Evolutionary conservation across 805 yeast genomes (phyloP).

Genomic region (Candida ipomoeae): DNA sequence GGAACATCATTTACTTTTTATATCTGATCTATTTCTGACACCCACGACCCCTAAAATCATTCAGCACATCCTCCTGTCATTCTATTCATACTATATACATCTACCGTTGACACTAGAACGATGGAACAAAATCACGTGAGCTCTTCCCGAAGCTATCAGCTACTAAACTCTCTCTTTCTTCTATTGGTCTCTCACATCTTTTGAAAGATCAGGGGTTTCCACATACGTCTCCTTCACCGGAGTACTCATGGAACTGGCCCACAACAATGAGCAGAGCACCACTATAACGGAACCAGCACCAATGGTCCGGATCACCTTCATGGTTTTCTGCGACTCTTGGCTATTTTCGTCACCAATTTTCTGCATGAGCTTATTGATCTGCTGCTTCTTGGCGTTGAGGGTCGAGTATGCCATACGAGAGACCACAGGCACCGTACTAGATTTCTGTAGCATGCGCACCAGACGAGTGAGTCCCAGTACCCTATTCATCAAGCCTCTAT

Average conservation of each 20-base stretch:
- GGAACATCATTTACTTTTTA: no score
- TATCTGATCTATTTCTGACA: no score
- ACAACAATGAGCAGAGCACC: conserved; percentile 16
- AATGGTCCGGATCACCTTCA: conserved; percentile 20
- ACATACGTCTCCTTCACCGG: conserved; percentile 14
- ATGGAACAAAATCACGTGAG: no score
- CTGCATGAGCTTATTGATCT: conserved; percentile 24
- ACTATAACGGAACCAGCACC: conserved; percentile 17
- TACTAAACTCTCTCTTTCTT: not conserved
- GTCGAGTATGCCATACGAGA: conserved; percentile 3
- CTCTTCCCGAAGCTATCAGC: not conserved
- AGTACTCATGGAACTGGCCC: conserved; percentile 16
- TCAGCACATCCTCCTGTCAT: no score
- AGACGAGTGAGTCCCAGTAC: not conserved
- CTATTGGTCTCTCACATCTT: conserved; percentile 11
- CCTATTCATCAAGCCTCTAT: not conserved
- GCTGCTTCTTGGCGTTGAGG: conserved; percentile 13
- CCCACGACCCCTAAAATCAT: no score
- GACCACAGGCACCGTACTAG: not conserved
- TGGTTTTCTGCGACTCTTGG: conserved; percentile 25
- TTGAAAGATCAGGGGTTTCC: conserved; percentile 11
- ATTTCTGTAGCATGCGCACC: not conserved
- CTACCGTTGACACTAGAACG: no score
- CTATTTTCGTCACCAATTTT: conserved; percentile 33
- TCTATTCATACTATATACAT: no score